Evolutionary conservation across 83 land plant genomes (phyloP), one percentile per base, ranked within the genome.

Genomic region (Thuja plicata): DNA sequence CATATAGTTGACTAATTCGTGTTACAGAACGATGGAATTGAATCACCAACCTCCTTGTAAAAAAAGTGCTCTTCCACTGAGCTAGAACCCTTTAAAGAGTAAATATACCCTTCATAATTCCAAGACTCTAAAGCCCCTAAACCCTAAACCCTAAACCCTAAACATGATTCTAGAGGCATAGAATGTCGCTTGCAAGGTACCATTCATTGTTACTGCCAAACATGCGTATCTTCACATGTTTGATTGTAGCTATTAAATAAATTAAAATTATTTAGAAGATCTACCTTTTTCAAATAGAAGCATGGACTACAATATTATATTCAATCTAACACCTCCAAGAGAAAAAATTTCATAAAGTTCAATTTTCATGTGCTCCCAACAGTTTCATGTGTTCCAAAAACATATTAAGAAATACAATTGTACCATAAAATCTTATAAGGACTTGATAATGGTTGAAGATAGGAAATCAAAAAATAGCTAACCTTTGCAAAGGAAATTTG

Each of bases 291-390:
- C n/a, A n/a, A n/a, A n/a, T n/a, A n/a, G n/a, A n/a, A n/a, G n/a
- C n/a, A n/a, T 87, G 2, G 91, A 66, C 62, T 93, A 94, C 50
- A 90, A 87, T 60, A 87, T 85, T 52, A 94, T 90, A 91, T 88
- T 79, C 38, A 88, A 37, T 78, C 89, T 80, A 54, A 86, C 66
- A 76, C 89, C 89, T 90, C 92, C 90, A 90, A 90, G 89, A 35
- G 92, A 83, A 80, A 88, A 85, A 45, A 90, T 87, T 70, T 93
- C 90, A 62, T 93, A 93, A 15, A 88, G 78, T 13, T 88, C 86
- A 17, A 92, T 88, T 87, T 94, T 94, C 84, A 90, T 86, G 71
- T 90, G 92, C 92, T 94, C 96, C 94, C 94, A 94, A 85, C 96
- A 93, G 93, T 43, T 45, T 45, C n/a, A 45, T n/a, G 27, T 8